These are phyloP conservation scores for Hypoxylon sp. DNA, from an alignment of 2,329 filamentous ascomycete genomes.

Conservation along the genomic window DNA sequence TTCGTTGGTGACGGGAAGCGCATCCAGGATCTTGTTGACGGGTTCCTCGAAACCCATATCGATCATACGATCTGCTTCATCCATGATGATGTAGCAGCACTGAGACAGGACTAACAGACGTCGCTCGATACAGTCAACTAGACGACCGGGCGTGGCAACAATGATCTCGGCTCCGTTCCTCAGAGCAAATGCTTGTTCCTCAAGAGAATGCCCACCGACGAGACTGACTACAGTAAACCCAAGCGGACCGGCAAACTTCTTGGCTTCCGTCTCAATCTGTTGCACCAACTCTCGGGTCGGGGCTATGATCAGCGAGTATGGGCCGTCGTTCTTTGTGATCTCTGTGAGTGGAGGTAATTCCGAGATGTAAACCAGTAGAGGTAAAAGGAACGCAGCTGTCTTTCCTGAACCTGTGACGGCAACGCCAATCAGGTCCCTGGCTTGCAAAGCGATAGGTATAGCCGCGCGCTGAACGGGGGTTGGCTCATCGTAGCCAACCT, in stretches of 20 bases:
- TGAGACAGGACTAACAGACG: constrained; percentile 91
- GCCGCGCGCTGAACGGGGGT: constrained; percentile 92
- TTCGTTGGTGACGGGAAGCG: constrained; percentile 89
- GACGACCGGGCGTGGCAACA: constrained; percentile 96
- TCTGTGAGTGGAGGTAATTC: constrained; percentile 87
- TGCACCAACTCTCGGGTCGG: constrained; percentile 97
- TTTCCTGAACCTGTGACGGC: constrained; percentile 98
- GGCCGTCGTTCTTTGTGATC: constrained; percentile 88
- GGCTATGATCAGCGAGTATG: constrained; percentile 95
- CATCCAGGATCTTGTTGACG: constrained; percentile 96
- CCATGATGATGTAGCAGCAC: constrained; percentile 99
- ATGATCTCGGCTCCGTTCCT: constrained; percentile 96
- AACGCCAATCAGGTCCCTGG: constrained; percentile 95
- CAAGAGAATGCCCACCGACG: constrained; percentile 94
- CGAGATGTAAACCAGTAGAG: constrained; percentile 92
- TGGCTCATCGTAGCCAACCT: constrained; percentile 90
- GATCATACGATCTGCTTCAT: constrained; percentile 99
- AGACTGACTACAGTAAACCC: constrained; percentile 96
- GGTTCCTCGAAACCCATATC: constrained; percentile 97
- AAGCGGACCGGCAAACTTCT: constrained; percentile 87
- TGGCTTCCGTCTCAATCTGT: constrained; percentile 94
- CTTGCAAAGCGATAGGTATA: constrained; percentile 92
- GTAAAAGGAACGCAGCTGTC: constrained; percentile 92
- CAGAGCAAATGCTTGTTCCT: constrained; percentile 90
- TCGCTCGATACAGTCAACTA: constrained; percentile 96